Percentiles rank a stretch among this genome's conserved stretches.
Evolutionary conservation across 73 alveolate genomes (phyloP).

Genomic region (Paraurostyla sp.): DNA sequence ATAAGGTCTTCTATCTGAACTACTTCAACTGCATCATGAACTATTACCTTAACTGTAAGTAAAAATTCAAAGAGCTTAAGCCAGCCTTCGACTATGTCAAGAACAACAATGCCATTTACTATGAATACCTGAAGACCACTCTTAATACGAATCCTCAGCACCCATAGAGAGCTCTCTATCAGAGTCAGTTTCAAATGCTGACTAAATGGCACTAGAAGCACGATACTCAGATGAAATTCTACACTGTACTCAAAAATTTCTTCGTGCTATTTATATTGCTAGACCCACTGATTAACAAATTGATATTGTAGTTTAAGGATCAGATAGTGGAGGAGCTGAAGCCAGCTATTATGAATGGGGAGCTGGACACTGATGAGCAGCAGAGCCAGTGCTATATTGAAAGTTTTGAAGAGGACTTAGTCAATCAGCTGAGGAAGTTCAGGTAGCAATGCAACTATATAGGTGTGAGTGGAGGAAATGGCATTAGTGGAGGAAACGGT

Average conservation of each 20-base stretch:
- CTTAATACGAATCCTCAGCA: too few species aligned
- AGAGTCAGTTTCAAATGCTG: too few species aligned
- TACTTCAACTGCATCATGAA: constrained; percentile 53
- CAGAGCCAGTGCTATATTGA: constrained; percentile 27
- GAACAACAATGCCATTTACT: neutral
- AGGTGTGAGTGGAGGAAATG: neutral
- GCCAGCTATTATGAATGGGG: constrained; percentile 12
- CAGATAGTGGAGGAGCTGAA: constrained; percentile 13
- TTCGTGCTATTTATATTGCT: constrained; percentile 6
- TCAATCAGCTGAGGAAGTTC: constrained; percentile 6
- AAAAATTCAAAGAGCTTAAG: constrained; percentile 41
- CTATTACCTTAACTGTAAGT: constrained; percentile 18
- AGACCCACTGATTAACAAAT: constrained; percentile 33
- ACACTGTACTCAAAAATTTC: constrained; percentile 23
- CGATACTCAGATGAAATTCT: constrained; percentile 23
- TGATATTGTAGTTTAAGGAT: constrained; percentile 18
- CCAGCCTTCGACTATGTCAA: neutral
- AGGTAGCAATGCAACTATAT: neutral
- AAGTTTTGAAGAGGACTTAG: constrained; percentile 40
- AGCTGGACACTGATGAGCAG: constrained; percentile 22
- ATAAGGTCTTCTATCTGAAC: constrained; percentile 36
- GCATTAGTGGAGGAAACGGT: constrained; percentile 1
- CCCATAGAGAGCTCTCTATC: too few species aligned
- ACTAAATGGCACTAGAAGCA: too few species aligned
- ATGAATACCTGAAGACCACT: neutral